Base-by-base conservation (phyloP, 1,139 yeast genomes). In the Magnusiomyces tetraspermus region DNA sequence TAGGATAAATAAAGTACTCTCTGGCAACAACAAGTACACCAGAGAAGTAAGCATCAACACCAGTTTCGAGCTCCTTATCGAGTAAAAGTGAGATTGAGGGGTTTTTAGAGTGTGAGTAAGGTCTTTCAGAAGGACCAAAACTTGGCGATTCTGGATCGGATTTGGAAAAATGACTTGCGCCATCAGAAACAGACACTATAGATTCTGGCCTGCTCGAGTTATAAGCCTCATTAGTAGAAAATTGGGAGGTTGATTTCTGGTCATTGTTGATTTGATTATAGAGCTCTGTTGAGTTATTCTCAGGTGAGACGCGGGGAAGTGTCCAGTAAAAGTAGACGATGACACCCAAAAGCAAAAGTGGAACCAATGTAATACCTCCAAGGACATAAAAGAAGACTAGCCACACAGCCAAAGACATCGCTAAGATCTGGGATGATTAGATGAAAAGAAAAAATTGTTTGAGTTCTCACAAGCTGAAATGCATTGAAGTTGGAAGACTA, bases 21-120 rank as follows among this genome's bases (percentile, higher is more conserved):
- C 81, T 81, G 0, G 96, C 86, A 10, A 89, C 88, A 2, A 85
- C 80, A 3, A 90, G 69, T 95, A 96, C 88, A 1, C 96, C 96
- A 15, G 80, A 70, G 63, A 78, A 81, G 60, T 74, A 78, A 0
- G 88, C 77, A 40, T 81, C 80, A 5, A 85, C 78, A 1, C 94
- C 95, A 1, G 79, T 68, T 30, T 75, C 74, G 46, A 71, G 69
- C 19, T 69, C 68, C 59, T 85, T 90, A 56, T 83, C 83, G 15
- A 58, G 46, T 43, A 52, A 50, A 15, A 48, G 51, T n/a, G 57
- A 36, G n/a, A 38, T 45, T 4, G 49, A 45, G 5, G 51, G 50
- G 26, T 40, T 36, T 19, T 24, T n/a, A 15, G 38, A 15, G n/a
- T 33, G 38, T 10, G 38, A 33, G n/a, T 8, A 15, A 15, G 38